A percentile compares a stretch with the other conserved stretches of the same genome.
Conservation (phyloP, 306 rosid genomes). For the Hylodesmum podocarpum region DNA sequence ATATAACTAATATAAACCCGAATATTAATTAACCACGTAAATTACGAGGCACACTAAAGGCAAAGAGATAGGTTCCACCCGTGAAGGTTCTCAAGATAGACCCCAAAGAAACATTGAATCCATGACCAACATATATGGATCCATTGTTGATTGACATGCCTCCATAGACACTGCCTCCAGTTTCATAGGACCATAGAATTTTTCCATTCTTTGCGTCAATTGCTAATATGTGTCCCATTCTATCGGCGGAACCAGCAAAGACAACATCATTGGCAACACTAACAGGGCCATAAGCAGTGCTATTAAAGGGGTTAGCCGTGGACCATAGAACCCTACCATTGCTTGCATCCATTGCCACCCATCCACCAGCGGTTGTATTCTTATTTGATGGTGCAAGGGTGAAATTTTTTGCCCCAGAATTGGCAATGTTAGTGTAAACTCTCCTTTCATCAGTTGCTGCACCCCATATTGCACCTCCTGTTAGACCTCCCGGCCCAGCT, state of each 20-base stretch:
- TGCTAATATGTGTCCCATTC: conserved; percentile 48
- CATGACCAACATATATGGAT: conserved; percentile 54
- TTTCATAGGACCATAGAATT: conserved; percentile 49
- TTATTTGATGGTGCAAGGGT: conserved; percentile 48
- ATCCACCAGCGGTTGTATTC: conserved; percentile 53
- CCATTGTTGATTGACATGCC: conserved; percentile 59
- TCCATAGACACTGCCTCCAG: conserved; percentile 55
- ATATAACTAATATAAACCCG: background rate
- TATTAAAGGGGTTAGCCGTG: conserved; percentile 40
- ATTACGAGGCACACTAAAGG: conserved; percentile 16
- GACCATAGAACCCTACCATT: conserved; percentile 55
- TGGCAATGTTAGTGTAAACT: conserved; percentile 58
- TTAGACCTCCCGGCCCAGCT: background rate
- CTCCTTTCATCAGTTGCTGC: conserved; percentile 59
- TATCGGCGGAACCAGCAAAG: conserved; percentile 52
- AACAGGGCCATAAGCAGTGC: conserved; percentile 47
- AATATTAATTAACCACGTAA: background rate
- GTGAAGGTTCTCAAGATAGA: background rate
- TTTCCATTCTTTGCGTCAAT: conserved; percentile 44
- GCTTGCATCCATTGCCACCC: conserved; percentile 62
- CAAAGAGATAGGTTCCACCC: conserved; percentile 25
- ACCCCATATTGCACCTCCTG: conserved; percentile 65
- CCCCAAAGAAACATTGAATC: conserved; percentile 27
- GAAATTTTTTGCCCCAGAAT: conserved; percentile 45
- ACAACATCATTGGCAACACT: conserved; percentile 61